Evolutionary conservation across 768 basidiomycete genomes (phyloP).

Genomic region (Panus rudis): DNA sequence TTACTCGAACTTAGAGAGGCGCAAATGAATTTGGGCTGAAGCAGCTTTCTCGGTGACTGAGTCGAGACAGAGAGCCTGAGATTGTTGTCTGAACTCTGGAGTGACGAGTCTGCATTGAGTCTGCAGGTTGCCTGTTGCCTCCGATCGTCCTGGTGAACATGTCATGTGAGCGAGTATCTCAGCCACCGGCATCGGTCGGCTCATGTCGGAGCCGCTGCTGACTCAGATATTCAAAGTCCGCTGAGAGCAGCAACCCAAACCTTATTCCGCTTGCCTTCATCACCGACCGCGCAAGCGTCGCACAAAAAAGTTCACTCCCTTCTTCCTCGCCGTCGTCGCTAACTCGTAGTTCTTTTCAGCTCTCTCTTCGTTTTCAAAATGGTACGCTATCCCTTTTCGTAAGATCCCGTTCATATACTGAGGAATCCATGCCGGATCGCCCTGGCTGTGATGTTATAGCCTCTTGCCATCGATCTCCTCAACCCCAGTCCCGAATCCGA

Average conservation of each 20-base stretch:
- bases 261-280: constrained; percentile 6
- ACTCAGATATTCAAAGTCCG: constrained; percentile 8
- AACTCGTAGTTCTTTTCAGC: constrained; percentile 10
- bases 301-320: constrained; percentile 16
- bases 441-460: constrained; percentile 39
- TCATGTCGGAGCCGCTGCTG: background rate
- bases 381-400: constrained; percentile 12
- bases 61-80: too few species aligned
- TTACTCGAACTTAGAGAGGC: too few species aligned
- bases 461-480: constrained; percentile 96
- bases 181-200: constrained; percentile 1
- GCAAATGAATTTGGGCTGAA: too few species aligned
- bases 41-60: too few species aligned
- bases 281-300: constrained; percentile 14
- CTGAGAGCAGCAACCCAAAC: constrained; percentile 5
- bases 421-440: constrained; percentile 8
- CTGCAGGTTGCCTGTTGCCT: too few species aligned
- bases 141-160: too few species aligned
- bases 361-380: constrained; percentile 15
- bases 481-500: constrained; percentile 88
- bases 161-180: background rate
- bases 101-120: too few species aligned
- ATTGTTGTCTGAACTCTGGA: too few species aligned
- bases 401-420: too few species aligned
- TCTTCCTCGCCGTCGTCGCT: constrained; percentile 11